Conservation (phyloP, 352 stramenopile species). For the Globisporangium abappressorium region DNA sequence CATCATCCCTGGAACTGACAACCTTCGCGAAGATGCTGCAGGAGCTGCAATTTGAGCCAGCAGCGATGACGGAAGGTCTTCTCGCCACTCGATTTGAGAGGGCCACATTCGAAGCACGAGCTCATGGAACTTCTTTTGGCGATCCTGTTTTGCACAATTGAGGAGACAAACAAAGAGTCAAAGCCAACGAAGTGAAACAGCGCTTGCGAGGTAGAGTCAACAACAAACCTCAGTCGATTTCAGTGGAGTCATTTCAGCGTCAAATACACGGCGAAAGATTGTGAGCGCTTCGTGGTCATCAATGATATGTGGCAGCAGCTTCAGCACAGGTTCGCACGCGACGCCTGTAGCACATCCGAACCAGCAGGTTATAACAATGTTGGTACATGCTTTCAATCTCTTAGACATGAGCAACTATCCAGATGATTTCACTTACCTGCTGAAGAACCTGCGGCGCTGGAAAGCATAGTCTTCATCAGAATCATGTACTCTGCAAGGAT, state of each 20-base stretch:
- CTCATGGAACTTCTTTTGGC: constrained; percentile 58
- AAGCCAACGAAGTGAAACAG: background rate
- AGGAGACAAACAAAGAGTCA: background rate
- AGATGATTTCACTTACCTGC: constrained; percentile 25
- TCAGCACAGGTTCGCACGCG: constrained; percentile 63
- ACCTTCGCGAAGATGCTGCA: background rate
- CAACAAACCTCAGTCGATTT: constrained; percentile 44
- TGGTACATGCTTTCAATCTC: background rate
- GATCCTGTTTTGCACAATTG: constrained; percentile 29
- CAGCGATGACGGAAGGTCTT: constrained; percentile 35
- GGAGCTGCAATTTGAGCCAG: constrained; percentile 21
- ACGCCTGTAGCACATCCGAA: constrained; percentile 27
- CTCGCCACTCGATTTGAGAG: constrained; percentile 54
- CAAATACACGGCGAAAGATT: constrained; percentile 60
- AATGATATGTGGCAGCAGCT: constrained; percentile 64
- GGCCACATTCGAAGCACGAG: constrained; percentile 80
- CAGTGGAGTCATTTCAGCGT: constrained; percentile 37
- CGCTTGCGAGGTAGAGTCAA: too few relatives aligned
- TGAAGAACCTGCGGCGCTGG: constrained; percentile 30
- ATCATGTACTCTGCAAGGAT: constrained; percentile 76
- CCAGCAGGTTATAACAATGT: background rate
- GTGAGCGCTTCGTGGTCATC: constrained; percentile 66
- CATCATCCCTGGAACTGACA: background rate
- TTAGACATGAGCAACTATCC: background rate
- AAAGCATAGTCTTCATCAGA: constrained; percentile 56